These are phyloP conservation scores for Trametes sp. DNA, from an alignment of 1,284 basidiomycete species.

Conservation along the genomic window DNA sequence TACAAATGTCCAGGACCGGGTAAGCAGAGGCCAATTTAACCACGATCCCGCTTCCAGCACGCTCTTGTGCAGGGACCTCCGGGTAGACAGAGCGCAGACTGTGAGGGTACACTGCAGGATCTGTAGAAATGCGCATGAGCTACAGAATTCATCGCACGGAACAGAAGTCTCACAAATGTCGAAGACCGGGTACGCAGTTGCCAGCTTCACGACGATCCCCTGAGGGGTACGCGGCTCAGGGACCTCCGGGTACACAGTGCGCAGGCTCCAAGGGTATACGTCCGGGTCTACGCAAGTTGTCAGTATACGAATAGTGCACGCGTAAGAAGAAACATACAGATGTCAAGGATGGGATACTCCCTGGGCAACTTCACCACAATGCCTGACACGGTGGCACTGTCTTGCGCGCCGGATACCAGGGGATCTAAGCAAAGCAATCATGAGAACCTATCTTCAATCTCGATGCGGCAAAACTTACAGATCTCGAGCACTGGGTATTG, in stretches of 20 bases:
- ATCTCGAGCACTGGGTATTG: constrained; percentile 32
- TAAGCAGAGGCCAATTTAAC: constrained; percentile 18
- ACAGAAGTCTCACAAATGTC: constrained; percentile 21
- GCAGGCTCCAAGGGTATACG: constrained; percentile 31
- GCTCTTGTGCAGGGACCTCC: background rate
- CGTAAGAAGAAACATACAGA: constrained; percentile 34
- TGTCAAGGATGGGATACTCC: constrained; percentile 38
- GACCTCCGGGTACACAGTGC: constrained; percentile 31
- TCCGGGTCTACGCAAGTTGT: background rate
- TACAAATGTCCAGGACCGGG: constrained; percentile 31
- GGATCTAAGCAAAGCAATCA: constrained; percentile 9
- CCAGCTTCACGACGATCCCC: constrained; percentile 11
- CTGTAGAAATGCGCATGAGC: background rate
- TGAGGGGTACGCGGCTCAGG: background rate
- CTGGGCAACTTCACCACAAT: constrained; percentile 8
- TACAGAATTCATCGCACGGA: background rate
- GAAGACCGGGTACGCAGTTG: constrained; percentile 26
- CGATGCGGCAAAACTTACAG: constrained; percentile 16
- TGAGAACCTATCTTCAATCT: background rate
- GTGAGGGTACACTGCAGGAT: constrained; percentile 27
- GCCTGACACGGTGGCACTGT: background rate
- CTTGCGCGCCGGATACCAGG: background rate
- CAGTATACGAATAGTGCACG: background rate
- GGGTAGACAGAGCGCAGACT: constrained; percentile 33
- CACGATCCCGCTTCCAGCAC: background rate